Evolutionary conservation across 345 rosid genomes (phyloP).

Genomic region (Zanthoxylum bungeanum): DNA sequence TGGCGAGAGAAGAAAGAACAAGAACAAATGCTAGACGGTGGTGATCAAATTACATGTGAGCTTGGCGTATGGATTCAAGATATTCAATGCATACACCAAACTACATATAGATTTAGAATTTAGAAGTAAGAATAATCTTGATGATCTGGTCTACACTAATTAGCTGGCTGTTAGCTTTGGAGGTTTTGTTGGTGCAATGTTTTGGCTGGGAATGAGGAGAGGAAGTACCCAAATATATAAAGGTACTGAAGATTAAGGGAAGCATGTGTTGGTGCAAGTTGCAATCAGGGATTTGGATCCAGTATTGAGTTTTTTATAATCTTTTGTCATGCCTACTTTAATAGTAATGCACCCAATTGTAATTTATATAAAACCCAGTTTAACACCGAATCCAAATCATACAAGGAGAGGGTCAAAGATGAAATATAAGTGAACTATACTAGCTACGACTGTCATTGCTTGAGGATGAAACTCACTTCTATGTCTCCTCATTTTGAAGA

Average conservation of each 20-base stretch:
- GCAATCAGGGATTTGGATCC: too few relatives aligned
- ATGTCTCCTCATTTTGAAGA: background rate
- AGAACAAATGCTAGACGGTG: background rate
- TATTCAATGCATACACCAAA: background rate
- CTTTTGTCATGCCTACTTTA: too few relatives aligned
- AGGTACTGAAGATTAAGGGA: background rate
- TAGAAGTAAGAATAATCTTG: background rate
- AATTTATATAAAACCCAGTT: too few relatives aligned
- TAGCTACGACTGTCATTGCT: background rate
- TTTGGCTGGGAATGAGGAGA: constrained; percentile 22
- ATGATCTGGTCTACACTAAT: background rate
- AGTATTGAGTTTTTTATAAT: too few relatives aligned
- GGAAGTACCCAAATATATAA: constrained; percentile 30
- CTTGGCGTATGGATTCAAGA: constrained; percentile 8
- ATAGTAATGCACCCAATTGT: too few relatives aligned
- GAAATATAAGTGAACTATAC: constrained; percentile 5
- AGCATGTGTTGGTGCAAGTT: constrained; percentile 15
- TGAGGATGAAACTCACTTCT: background rate
- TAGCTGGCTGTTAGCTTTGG: background rate
- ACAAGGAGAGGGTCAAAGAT: background rate
- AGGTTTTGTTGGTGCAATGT: constrained; percentile 13
- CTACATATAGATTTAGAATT: background rate
- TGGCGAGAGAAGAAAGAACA: background rate
- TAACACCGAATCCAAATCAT: too few relatives aligned
- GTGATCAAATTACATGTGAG: constrained; percentile 3